These are phyloP conservation scores for Cytospora piceicola DNA, from an alignment of 2,329 filamentous ascomycete species.

Conservation along the genomic window DNA sequence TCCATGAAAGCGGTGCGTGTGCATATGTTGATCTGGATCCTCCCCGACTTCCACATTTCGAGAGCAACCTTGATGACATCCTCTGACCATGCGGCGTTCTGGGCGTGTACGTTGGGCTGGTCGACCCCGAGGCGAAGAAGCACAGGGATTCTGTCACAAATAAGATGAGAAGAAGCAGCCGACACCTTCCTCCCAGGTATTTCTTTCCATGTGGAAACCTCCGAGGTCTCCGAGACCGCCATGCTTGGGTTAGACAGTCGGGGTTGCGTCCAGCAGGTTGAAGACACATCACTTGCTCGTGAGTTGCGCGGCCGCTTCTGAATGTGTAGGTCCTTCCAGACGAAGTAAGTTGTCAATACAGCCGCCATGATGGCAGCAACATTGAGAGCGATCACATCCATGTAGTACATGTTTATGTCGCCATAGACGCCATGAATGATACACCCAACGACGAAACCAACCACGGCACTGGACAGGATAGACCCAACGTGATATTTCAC, in stretches of 20 bases:
- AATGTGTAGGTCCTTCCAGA: slow-evolving; percentile 37
- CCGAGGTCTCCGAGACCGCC: slow-evolving; percentile 28
- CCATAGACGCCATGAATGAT: slow-evolving; percentile 39
- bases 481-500: slow-evolving; percentile 40
- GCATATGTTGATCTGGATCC: slow-evolving; percentile 34
- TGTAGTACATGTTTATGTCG: slow-evolving; percentile 38
- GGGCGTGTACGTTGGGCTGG: slow-evolving; percentile 31
- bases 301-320: slow-evolving; percentile 16
- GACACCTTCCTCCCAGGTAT: slow-evolving; percentile 29
- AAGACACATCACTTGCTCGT: slow-evolving; percentile 1
- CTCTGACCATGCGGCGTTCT: slow-evolving; percentile 32
- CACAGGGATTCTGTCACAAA: slow-evolving; percentile 33
- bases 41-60: slow-evolving; percentile 35
- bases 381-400: slow-evolving; percentile 41
- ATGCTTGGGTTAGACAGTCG: slow-evolving; percentile 30
- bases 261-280: slow-evolving; percentile 23
- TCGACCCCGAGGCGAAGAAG: slow-evolving; percentile 33
- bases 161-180: slow-evolving; percentile 28
- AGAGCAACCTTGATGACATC: slow-evolving; percentile 33
- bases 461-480: slow-evolving; percentile 39
- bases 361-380: slow-evolving; percentile 40
- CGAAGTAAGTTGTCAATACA: slow-evolving; percentile 39
- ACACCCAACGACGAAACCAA: slow-evolving; percentile 41
- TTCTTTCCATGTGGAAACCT: slow-evolving; percentile 28
- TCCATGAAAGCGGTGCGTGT: slow-evolving; percentile 36